These are phyloP conservation scores for barrel medic (Medicago truncatula) DNA, from an alignment of 306 rosid species.

Conservation along the genomic window DNA sequence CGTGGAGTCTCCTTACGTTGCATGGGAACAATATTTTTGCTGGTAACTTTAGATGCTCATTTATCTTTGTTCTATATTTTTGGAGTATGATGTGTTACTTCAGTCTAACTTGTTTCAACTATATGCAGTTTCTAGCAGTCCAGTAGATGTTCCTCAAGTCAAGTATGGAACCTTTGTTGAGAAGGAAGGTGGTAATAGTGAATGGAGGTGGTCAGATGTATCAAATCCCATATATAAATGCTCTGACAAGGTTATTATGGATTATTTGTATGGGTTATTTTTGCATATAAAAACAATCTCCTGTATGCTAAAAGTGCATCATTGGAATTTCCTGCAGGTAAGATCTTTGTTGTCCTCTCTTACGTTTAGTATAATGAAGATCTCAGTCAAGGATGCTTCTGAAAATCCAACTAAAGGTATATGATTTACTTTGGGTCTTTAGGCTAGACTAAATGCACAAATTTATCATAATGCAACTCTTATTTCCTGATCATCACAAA, in stretches of 20 bases:
- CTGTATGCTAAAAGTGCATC: conserved; percentile 33
- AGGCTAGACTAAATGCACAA: conserved; percentile 30
- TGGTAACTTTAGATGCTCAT: conserved; percentile 61
- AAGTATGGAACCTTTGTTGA: conserved; percentile 71
- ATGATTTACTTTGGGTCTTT: conserved; percentile 30
- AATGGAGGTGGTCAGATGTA: conserved; percentile 82
- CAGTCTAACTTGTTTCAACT: conserved; percentile 30
- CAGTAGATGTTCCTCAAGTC: conserved; percentile 82
- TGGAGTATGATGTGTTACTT: conserved; percentile 18
- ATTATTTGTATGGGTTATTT: conserved; percentile 10
- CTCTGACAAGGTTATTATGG: conserved; percentile 72
- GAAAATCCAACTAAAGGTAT: conserved; percentile 73
- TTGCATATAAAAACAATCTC: conserved; percentile 35
- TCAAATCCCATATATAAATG: conserved; percentile 62
- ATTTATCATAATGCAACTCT: conserved; percentile 21
- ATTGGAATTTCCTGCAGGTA: conserved; percentile 60
- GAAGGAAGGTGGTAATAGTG: conserved; percentile 52
- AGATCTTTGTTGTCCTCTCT: conserved; percentile 71
- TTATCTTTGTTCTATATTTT: conserved; percentile 28
- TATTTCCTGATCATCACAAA: conserved; percentile 19
- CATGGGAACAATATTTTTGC: conserved; percentile 87
- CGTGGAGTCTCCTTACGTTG: conserved; percentile 79
- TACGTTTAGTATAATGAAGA: conserved; percentile 67
- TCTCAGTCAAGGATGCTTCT: conserved; percentile 77
- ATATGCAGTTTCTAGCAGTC: conserved; percentile 85